phyloP scores from a whole-genome alignment of 169 alveolate genomes.

The Cryptosporidium felis region DNA sequence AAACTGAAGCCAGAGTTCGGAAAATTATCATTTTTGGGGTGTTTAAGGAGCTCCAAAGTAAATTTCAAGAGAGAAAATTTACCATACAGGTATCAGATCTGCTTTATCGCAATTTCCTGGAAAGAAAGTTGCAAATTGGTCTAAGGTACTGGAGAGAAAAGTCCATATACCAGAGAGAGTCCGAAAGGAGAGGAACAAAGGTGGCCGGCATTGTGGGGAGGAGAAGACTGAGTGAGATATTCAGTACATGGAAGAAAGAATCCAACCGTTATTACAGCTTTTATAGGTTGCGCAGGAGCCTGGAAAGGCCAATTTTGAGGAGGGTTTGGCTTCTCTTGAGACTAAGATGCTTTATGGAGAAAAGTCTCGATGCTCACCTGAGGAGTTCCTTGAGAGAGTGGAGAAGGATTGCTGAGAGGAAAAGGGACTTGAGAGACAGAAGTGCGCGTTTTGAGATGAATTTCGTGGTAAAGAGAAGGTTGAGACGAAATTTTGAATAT shows the following conservation, averaged over 20 bases:
- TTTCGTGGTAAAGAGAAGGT: background rate
- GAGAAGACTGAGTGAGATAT: background rate
- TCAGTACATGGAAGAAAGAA: background rate
- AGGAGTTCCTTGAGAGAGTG: background rate
- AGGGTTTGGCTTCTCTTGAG: background rate
- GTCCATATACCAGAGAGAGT: background rate
- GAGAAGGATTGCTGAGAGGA: background rate
- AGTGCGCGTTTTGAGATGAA: background rate
- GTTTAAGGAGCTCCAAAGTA: background rate
- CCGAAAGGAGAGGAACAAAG: background rate
- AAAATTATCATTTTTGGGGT: background rate
- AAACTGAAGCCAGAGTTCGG: background rate
- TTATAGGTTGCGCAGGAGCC: background rate
- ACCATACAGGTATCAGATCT: slow-evolving; percentile 16
- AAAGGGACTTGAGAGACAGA: background rate
- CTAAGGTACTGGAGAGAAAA: background rate
- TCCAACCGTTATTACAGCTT: background rate
- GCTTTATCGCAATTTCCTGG: background rate
- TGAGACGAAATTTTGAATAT: background rate
- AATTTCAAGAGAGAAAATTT: background rate
- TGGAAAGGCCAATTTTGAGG: background rate
- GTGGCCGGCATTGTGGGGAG: background rate
- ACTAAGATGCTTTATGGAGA: background rate
- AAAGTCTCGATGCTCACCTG: too few relatives aligned
- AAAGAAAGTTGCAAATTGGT: background rate